Percentiles rank a stretch among this genome's conserved stretches.
phyloP scores from a whole-genome alignment of 257 asterid genomes.

The Solanum tarijense region DNA sequence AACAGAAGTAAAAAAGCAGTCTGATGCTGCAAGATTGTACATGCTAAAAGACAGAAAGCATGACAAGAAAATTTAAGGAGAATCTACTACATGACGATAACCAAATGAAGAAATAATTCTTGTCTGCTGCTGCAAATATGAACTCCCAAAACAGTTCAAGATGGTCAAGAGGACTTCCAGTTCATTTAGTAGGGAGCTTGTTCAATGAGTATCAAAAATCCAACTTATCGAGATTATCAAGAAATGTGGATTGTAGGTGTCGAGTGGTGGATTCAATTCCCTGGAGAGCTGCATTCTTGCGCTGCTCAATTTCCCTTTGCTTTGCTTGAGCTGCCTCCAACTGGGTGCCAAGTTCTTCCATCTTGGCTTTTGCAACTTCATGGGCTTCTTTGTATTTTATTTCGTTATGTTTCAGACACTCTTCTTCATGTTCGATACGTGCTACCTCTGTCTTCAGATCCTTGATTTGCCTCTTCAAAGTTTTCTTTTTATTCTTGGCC shows the following conservation, averaged over 20 bases:
- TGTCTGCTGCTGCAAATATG: not conserved
- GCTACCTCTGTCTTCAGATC: not conserved
- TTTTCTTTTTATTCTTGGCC: not conserved
- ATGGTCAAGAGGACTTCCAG: not conserved
- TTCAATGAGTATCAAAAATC: not conserved
- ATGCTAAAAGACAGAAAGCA: not conserved
- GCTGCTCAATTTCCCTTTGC: not conserved
- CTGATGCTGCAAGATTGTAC: not conserved
- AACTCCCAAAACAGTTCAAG: not conserved
- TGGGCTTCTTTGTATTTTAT: not conserved
- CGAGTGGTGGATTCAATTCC: not conserved
- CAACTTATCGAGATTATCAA: not conserved
- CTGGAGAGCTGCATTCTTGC: not conserved
- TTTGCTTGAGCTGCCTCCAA: not conserved
- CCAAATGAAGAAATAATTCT: not conserved
- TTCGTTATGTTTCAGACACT: not conserved
- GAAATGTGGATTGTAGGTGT: not conserved
- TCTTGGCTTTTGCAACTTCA: not conserved
- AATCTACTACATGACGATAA: not conserved
- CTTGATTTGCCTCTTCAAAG: not conserved
- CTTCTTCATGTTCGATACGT: not conserved
- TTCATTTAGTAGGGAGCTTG: not conserved
- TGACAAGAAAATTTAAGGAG: not conserved
- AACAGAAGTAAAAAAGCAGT: not conserved
- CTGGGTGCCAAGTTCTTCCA: not conserved